phyloP scores from a whole-genome alignment of 2,329 filamentous ascomycete species.

The Ceratocystis eucalypticola region DNA sequence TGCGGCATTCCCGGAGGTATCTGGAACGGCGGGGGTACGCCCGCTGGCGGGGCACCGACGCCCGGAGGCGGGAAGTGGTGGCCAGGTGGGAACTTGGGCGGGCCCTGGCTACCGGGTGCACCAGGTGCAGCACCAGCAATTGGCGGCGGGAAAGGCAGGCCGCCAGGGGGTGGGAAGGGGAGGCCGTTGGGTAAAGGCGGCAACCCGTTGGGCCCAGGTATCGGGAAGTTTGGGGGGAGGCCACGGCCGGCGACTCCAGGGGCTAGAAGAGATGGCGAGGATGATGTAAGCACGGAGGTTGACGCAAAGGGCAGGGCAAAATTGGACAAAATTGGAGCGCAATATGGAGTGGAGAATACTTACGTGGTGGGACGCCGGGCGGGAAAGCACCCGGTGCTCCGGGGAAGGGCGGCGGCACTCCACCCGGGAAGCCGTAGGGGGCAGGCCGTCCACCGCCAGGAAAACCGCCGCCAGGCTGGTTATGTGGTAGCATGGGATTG shows the following conservation, averaged over 20 bases:
- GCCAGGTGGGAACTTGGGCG: slow-evolving; percentile 22
- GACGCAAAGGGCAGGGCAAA: not conserved
- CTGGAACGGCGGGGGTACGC: slow-evolving; percentile 22
- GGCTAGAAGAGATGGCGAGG: slow-evolving; percentile 27
- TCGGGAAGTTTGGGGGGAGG: slow-evolving; percentile 34
- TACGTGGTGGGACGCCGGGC: slow-evolving; percentile 37
- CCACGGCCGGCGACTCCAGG: slow-evolving; percentile 38
- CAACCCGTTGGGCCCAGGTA: slow-evolving; percentile 29
- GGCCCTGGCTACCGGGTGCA: slow-evolving; percentile 23
- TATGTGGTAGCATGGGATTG: slow-evolving; percentile 69
- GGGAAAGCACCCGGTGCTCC: slow-evolving; percentile 29
- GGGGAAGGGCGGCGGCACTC: slow-evolving; percentile 27
- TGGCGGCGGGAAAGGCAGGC: slow-evolving; percentile 24
- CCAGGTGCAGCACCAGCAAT: slow-evolving; percentile 30
- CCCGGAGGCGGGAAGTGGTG: slow-evolving; percentile 26
- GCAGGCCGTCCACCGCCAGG: slow-evolving; percentile 26
- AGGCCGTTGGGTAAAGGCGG: slow-evolving; percentile 31
- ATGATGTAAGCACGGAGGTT: not conserved
- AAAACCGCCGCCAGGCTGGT: slow-evolving; percentile 44
- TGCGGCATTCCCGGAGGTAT: slow-evolving; percentile 20
- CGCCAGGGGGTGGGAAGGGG: slow-evolving; percentile 32
- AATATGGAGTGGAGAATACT: slow-evolving; percentile 24
- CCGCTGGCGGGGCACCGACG: slow-evolving; percentile 22
- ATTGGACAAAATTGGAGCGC: slow-evolving; percentile 16
- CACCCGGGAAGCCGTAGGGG: slow-evolving; percentile 25